Conservation (phyloP, 805 yeast species). For the Candida ponderosae region DNA sequence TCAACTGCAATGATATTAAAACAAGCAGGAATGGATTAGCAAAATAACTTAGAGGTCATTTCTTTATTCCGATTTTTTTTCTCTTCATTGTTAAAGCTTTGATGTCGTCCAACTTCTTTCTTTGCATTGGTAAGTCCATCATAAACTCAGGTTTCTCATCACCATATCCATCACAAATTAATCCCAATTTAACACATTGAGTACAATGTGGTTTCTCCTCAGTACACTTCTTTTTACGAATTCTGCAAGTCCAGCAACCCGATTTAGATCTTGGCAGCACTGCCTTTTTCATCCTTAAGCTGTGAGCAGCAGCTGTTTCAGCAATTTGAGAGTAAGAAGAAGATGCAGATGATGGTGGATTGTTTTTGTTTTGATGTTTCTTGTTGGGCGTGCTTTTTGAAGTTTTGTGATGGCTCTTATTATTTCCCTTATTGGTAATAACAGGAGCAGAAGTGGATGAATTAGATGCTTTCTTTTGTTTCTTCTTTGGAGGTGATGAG, state of each 20-base stretch:
- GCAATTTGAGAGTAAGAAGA: not conserved
- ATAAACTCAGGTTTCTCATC: slow-evolving; percentile 47
- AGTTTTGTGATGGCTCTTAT: no score
- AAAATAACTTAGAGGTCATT: slow-evolving; percentile 5
- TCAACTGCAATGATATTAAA: no score
- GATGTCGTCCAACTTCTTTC: slow-evolving; percentile 41
- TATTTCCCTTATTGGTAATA: no score
- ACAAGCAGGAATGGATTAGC: not conserved
- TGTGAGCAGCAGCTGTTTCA: not conserved
- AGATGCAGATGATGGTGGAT: slow-evolving; percentile 1
- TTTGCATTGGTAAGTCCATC: slow-evolving; percentile 31
- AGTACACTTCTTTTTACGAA: slow-evolving; percentile 66
- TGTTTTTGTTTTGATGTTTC: slow-evolving; percentile 4
- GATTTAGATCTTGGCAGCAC: slow-evolving; percentile 36
- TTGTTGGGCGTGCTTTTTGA: not conserved
- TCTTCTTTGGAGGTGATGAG: not conserved
- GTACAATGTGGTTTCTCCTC: slow-evolving; percentile 55
- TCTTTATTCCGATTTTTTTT: slow-evolving; percentile 28
- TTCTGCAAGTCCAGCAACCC: slow-evolving; percentile 78
- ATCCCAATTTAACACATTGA: slow-evolving; percentile 48
- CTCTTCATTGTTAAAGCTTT: slow-evolving; percentile 36
- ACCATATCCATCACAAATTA: slow-evolving; percentile 52
- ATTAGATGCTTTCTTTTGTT: not conserved
- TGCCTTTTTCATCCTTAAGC: slow-evolving; percentile 1
- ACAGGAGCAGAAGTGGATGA: no score